These are phyloP conservation scores for Trichosanthes cucumerina DNA, from an alignment of 306 rosid genomes.

Conservation along the genomic window DNA sequence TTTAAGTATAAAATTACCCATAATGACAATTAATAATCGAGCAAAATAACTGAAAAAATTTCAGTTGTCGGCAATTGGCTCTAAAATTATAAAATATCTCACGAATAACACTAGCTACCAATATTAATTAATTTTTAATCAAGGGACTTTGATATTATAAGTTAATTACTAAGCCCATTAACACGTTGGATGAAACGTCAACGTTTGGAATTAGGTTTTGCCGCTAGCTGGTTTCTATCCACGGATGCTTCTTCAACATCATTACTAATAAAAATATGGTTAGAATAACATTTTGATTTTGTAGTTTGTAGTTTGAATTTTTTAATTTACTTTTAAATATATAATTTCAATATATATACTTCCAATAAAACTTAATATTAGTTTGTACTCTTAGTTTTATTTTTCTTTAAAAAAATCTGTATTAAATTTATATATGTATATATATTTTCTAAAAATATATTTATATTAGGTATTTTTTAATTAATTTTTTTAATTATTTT, in stretches of 20 bases:
- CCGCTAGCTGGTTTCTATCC: constrained; percentile 4
- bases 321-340: too few species aligned
- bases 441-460: too few species aligned
- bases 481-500: too few species aligned
- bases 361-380: too few species aligned
- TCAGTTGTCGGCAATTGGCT: neutral
- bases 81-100: neutral
- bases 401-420: too few species aligned
- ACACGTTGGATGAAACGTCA: constrained; percentile 7
- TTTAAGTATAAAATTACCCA: neutral
- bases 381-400: too few species aligned
- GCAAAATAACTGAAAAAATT: neutral
- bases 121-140: neutral
- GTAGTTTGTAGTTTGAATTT: too few species aligned
- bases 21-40: neutral
- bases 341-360: too few species aligned
- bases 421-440: too few species aligned
- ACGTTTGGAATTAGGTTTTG: neutral
- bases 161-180: neutral
- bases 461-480: too few species aligned
- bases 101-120: neutral
- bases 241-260: neutral
- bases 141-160: neutral
- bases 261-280: neutral
- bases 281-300: too few species aligned